phyloP scores from a whole-genome alignment of 495 filamentous ascomycete species.

The Acidiella bohemica region DNA sequence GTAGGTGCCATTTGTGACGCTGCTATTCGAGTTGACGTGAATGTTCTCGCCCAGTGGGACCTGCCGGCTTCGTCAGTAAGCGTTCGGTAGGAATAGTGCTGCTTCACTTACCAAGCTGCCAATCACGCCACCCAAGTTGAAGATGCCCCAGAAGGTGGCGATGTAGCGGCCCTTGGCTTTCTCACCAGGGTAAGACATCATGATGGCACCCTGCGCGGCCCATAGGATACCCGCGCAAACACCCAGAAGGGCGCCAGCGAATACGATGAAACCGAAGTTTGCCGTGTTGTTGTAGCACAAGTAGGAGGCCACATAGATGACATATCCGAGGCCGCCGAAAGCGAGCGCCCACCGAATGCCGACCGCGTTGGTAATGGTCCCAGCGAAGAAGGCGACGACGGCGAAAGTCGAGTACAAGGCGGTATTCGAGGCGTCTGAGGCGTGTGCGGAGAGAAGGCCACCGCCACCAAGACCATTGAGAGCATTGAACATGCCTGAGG shows the following conservation, averaged over 20 bases:
- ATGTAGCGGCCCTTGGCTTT: conserved; percentile 76
- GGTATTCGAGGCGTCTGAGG: conserved; percentile 55
- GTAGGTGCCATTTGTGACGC: conserved; percentile 75
- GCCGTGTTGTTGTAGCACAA: conserved; percentile 69
- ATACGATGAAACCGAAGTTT: conserved; percentile 44
- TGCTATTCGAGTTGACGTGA: conserved; percentile 40
- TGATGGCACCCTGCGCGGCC: conserved; percentile 87
- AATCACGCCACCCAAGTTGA: conserved; percentile 86
- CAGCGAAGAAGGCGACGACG: conserved; percentile 76
- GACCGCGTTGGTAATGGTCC: conserved; percentile 59
- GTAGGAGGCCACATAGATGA: conserved; percentile 65
- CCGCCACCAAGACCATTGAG: conserved; percentile 47
- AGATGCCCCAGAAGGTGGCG: conserved; percentile 87
- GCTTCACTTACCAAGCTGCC: conserved; percentile 52
- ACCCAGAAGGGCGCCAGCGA: conserved; percentile 46
- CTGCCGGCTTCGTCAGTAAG: too few relatives aligned
- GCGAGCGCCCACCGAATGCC: conserved; percentile 60
- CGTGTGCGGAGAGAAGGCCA: conserved; percentile 47
- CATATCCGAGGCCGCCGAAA: conserved; percentile 78
- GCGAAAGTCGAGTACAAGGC: conserved; percentile 75
- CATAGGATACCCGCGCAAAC: conserved; percentile 77
- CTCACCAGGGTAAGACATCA: conserved; percentile 87
- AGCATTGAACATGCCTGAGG: conserved; percentile 53
- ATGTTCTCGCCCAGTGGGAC: conserved; percentile 65
- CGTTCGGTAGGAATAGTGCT: too few relatives aligned